Base-by-base conservation (phyloP, 805 yeast species). In the Kockiozyma suomiensis region DNA sequence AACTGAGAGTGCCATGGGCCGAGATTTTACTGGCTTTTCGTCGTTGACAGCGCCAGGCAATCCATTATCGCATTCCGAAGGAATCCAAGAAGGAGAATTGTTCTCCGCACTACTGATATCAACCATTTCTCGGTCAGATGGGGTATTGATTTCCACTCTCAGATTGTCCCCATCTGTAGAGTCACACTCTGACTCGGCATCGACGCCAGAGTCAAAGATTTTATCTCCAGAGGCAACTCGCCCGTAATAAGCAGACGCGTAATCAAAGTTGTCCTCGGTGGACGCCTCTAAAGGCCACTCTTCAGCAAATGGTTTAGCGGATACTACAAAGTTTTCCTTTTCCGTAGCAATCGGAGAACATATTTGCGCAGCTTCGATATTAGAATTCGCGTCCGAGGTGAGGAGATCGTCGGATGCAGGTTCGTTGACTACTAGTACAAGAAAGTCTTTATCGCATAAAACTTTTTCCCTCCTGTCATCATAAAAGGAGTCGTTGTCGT, bases 201-300 rank as follows among this genome's bases (percentile, higher is more conserved):
- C 51, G 40, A 26, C 19, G 12, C 23, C 32, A 19, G 42, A 38
- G 38, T 40, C 58, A 26, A 23, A 33, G n/a, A 10, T 25, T 6
- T 38, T 21, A 10, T 35, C 33, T 2, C 43, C 48, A 25, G 28
- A 26, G 7, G 30, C 26, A 10, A 30, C 23, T 8, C n/a, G 50
- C 8, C 35, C 41, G 33, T 50, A 33, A 19, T 26, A 42, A 10
- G 55, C 59, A 37, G 51, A 43, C 26, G 46, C 51, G 32, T 50
- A 50, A 55, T 49, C 51, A 32, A 56, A 50, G 21, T 42, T 26
- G 25, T 42, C 58, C 21, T 42, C 55, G n/a, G 26, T 23, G 13
- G 53, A 35, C 19, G 43, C 21, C 3, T 33, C 41, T 6, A 19
- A 17, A 7, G 40, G 28, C 33, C 33, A 30, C 6, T 30, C 33